Percentiles rank a stretch among this genome's conserved stretches.
These are phyloP conservation scores for Wallemia mellicola DNA, from an alignment of 1,284 basidiomycete species.

Conservation along the genomic window DNA sequence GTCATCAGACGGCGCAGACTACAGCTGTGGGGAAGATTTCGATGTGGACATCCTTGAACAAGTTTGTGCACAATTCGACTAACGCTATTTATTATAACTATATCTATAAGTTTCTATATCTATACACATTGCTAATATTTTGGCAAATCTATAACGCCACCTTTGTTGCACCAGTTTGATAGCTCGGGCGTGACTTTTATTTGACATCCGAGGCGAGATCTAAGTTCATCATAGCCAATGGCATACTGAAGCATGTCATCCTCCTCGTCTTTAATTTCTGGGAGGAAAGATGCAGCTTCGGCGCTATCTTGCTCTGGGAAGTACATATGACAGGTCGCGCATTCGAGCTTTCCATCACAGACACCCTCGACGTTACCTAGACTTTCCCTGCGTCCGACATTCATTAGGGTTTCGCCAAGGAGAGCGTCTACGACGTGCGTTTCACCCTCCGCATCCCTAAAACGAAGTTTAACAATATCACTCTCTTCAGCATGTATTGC, in stretches of 20 bases:
- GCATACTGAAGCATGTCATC: slow-evolving; percentile 17
- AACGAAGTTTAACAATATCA: not conserved
- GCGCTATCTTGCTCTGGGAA: slow-evolving; percentile 6
- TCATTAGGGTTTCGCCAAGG: slow-evolving; percentile 13
- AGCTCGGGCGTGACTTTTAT: slow-evolving; percentile 13
- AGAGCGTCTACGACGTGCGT: slow-evolving; percentile 7
- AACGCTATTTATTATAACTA: not conserved
- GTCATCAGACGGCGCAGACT: not conserved
- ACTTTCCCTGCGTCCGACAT: slow-evolving; percentile 12
- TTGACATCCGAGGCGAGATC: slow-evolving; percentile 16
- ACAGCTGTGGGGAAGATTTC: not conserved
- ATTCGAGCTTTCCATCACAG: slow-evolving; percentile 17
- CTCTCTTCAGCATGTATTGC: not conserved
- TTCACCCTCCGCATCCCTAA: slow-evolving; percentile 5
- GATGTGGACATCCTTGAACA: not conserved
- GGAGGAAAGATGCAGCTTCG: slow-evolving; percentile 8
- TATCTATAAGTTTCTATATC: not conserved
- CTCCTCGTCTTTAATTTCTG: slow-evolving; percentile 14
- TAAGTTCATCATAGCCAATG: slow-evolving; percentile 11
- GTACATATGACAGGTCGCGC: slow-evolving; percentile 18
- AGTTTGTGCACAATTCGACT: not conserved
- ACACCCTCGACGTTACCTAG: slow-evolving; percentile 16
- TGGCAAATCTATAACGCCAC: slow-evolving; percentile 14
- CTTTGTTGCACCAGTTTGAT: slow-evolving; percentile 11
- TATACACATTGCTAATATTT: slow-evolving; percentile 8